Evolutionary conservation across 331 rosid genomes (phyloP), one percentile per base, ranked within the genome.

Genomic region (Rhamnella rubrinervis): DNA sequence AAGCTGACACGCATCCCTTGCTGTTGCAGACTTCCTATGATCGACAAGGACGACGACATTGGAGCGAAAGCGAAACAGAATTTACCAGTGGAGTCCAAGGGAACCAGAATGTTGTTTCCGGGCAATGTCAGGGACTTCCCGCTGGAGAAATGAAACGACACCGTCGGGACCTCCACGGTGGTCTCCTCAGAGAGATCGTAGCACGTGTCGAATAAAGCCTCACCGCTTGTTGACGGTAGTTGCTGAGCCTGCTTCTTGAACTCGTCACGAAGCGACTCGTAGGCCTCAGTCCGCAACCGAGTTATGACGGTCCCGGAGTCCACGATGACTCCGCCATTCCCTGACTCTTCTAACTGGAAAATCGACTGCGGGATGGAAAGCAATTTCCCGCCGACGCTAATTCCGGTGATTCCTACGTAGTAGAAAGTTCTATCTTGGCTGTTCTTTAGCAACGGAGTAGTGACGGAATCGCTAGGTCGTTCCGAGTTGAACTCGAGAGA

Each of bases 1-100:
- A 74, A 85, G 61, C 77, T 89, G 87, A 95, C 99, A 86, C 23
- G 99, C 70, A 85, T 95, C 84, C 97, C 99, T n/a, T 95, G 99
- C 35, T 95, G 97, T 83, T 95, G 99, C 3, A 95, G 88, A 17
- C 89, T 95, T 9, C 99, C 97, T 7, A 95, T 83, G 28, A 95
- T 95, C 0, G 99, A 87, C 59, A 85, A 0, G 2, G 85, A 0
- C 75, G 91, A 79, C 72, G 88, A 3, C 76, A 96, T 81, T 3
- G 97, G 89, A 6, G 99, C 97, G 55, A 95, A 95, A 2, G 96
- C 99, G 20, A 95, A 91, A 50, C 99, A 95, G 39, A 60, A 95
- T 0, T 86, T 87, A 1, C 97, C 99, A n/a, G 79, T 5, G 0
- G 64, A 11, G 9, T 95, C 96, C 59, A 91, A 92, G 31, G 96